These are phyloP conservation scores for Puccinia polysora DNA, from an alignment of 1,284 basidiomycete species.

Conservation along the genomic window DNA sequence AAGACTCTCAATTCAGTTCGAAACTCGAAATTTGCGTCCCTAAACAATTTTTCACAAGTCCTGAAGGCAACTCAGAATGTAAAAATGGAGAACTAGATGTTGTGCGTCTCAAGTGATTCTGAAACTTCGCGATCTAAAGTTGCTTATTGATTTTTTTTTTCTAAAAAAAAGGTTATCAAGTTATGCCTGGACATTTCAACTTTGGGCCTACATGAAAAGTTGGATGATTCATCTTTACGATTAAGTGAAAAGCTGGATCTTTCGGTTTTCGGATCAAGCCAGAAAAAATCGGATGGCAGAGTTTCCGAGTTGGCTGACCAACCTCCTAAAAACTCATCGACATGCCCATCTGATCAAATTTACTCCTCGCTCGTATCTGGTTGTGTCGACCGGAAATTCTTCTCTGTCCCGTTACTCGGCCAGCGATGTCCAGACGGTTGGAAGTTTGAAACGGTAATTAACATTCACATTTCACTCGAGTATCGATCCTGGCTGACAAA, in stretches of 20 bases:
- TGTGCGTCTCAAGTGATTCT: too few relatives aligned
- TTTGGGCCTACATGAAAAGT: too few relatives aligned
- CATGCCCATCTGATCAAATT: neutral
- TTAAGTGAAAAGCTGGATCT: too few relatives aligned
- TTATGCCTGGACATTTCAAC: constrained; percentile 8
- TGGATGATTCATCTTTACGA: too few relatives aligned
- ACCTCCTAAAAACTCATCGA: too few relatives aligned
- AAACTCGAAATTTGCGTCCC: neutral
- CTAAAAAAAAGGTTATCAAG: neutral
- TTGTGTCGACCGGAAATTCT: constrained; percentile 4
- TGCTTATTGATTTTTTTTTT: neutral
- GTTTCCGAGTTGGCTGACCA: too few relatives aligned
- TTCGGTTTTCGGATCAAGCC: too few relatives aligned
- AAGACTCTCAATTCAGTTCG: neutral
- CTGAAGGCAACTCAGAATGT: neutral
- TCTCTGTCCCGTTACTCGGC: neutral
- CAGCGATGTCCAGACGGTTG: neutral
- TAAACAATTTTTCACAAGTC: neutral
- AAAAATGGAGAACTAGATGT: constrained; percentile 12
- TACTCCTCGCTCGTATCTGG: constrained; percentile 2
- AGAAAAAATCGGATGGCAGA: too few relatives aligned
- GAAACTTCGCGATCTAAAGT: too few relatives aligned
- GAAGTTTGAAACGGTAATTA: neutral
- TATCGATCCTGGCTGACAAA: too few relatives aligned
- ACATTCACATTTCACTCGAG: too few relatives aligned